Conservation (phyloP, 2,329 filamentous ascomycete genomes). For the Hypoxylon sp. region DNA sequence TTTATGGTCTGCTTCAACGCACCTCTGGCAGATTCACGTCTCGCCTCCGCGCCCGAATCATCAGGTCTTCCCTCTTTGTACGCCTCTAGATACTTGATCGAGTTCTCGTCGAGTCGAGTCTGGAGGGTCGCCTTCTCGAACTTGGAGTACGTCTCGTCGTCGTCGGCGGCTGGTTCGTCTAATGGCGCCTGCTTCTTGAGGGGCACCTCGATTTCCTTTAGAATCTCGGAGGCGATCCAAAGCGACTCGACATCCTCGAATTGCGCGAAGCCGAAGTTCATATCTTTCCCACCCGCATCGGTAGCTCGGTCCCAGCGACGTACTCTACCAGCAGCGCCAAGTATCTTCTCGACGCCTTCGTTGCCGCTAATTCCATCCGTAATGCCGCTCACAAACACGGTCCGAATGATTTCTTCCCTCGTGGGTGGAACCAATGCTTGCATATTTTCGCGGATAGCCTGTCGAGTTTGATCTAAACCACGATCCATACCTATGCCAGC, state of each 20-base stretch:
- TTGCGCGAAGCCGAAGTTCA: constrained; percentile 93
- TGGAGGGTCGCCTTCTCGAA: constrained; percentile 76
- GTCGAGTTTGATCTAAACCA: constrained; percentile 71
- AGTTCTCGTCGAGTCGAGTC: constrained; percentile 82
- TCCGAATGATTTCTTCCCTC: constrained; percentile 88
- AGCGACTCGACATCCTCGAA: constrained; percentile 92
- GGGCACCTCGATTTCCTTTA: constrained; percentile 84
- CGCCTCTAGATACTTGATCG: constrained; percentile 84
- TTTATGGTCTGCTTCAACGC: constrained; percentile 74
- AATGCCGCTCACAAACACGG: constrained; percentile 88
- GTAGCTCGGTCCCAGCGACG: constrained; percentile 85
- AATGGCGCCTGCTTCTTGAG: constrained; percentile 73
- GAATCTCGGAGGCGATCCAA: constrained; percentile 82
- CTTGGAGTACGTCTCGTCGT: constrained; percentile 58
- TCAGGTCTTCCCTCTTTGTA: constrained; percentile 75
- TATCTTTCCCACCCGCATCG: constrained; percentile 72
- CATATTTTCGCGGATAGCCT: constrained; percentile 72
- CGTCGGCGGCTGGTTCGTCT: constrained; percentile 52
- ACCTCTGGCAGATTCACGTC: constrained; percentile 73
- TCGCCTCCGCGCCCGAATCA: constrained; percentile 69
- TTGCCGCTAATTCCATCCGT: constrained; percentile 81
- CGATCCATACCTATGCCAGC: constrained; percentile 68
- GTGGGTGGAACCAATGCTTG: constrained; percentile 82
- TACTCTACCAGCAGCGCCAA: constrained; percentile 79
- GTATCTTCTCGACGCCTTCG: constrained; percentile 78